phyloP scores from a whole-genome alignment of 73 alveolate genomes.

The Effrenium voratum region DNA sequence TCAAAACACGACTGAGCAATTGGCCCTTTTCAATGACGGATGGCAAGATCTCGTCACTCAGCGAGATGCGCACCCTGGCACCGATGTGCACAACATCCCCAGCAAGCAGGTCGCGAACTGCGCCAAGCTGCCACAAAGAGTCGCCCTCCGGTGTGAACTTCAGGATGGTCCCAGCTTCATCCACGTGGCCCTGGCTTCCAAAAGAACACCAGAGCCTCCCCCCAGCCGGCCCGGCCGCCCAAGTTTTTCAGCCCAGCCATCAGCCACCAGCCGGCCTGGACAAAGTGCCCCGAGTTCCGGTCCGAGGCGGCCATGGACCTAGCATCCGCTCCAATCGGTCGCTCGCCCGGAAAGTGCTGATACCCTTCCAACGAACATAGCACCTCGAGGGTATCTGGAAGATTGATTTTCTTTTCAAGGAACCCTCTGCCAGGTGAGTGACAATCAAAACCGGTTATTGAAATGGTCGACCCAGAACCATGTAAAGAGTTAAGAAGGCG shows the following conservation, averaged over 20 bases:
- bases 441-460: too few relatives aligned
- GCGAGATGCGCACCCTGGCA: constrained; percentile 68
- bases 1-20: not conserved
- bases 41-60: constrained; percentile 67
- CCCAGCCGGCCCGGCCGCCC: too few relatives aligned
- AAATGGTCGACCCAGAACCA: too few relatives aligned
- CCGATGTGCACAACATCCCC: not conserved
- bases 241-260: not conserved
- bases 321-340: not conserved
- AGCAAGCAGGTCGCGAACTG: not conserved
- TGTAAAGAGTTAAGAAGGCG: too few relatives aligned
- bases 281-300: constrained; percentile 83
- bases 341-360: too few relatives aligned
- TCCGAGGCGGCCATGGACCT: constrained; percentile 89
- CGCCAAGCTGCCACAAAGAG: constrained; percentile 54
- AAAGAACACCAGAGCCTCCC: not conserved
- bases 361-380: too few relatives aligned
- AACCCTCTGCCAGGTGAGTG: too few relatives aligned
- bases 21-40: constrained; percentile 58
- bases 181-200: constrained; percentile 83
- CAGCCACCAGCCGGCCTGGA: not conserved
- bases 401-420: too few relatives aligned
- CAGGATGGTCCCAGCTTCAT: constrained; percentile 72
- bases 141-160: constrained; percentile 88
- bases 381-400: too few relatives aligned